These are phyloP conservation scores for Zoysia pacifica DNA, from an alignment of 176 grass and related monocot species.

Conservation along the genomic window DNA sequence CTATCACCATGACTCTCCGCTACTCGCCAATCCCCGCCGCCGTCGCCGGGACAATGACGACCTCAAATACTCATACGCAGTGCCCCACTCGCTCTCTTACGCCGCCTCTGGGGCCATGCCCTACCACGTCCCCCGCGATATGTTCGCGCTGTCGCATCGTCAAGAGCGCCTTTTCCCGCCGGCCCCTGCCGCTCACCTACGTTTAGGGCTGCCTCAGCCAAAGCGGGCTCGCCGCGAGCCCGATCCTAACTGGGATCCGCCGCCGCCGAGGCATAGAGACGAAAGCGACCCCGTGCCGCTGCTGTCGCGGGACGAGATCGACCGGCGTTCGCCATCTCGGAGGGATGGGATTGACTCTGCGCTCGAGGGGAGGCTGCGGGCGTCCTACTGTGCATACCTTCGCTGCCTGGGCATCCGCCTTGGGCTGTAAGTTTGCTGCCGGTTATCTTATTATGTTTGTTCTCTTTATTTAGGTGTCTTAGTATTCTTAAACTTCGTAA, in stretches of 20 bases:
- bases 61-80: not conserved
- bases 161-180: conserved; percentile 25
- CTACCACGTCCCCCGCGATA: conserved; percentile 7
- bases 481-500: not conserved
- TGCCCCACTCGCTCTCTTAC: not conserved
- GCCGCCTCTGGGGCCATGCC: not conserved
- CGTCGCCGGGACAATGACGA: conserved; percentile 38
- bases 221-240: conserved; percentile 38
- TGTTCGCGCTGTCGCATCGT: conserved; percentile 20
- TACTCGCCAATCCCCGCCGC: conserved; percentile 17
- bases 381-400: conserved; percentile 68
- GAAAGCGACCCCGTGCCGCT: conserved; percentile 32
- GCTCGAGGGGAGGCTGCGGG: conserved; percentile 59
- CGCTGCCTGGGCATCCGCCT: conserved; percentile 54
- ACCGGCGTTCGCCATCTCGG: conserved; percentile 63
- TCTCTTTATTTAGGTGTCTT: conserved; percentile 1
- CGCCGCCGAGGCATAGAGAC: not conserved
- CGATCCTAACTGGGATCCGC: conserved; percentile 18
- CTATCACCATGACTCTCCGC: not conserved
- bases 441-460: not conserved
- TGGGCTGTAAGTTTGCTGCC: conserved; percentile 40
- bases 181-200: not conserved
- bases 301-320: conserved; percentile 62
- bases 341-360: conserved; percentile 64
- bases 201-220: not conserved